A percentile compares a stretch with the other conserved stretches of the same genome.
Conservation (phyloP, 2,329 filamentous ascomycete species). For the Phyllosticta citrichinensis region DNA sequence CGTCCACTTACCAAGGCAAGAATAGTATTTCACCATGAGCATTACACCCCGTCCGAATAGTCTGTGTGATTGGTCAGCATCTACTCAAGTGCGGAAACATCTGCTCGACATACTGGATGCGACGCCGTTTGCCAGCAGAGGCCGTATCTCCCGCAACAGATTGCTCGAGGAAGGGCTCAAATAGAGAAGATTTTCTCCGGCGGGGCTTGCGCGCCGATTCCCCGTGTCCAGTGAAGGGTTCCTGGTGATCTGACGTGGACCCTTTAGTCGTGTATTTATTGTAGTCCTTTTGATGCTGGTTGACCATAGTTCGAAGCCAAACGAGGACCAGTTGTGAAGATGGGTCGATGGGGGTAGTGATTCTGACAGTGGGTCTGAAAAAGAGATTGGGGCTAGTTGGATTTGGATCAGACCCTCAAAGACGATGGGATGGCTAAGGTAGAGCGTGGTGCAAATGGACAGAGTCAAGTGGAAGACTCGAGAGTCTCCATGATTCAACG, state of each 20-base stretch:
- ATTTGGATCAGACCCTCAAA: background rate
- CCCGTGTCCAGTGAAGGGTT: no score
- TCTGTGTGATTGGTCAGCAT: background rate
- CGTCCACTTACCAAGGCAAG: background rate
- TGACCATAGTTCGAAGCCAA: background rate
- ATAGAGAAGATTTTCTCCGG: no score
- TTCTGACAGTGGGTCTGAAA: background rate
- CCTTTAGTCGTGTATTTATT: background rate
- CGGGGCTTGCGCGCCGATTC: no score
- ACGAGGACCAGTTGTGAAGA: background rate
- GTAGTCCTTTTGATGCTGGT: background rate
- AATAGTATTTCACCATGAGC: background rate
- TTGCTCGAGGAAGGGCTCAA: background rate
- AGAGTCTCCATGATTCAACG: background rate
- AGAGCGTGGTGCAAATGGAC: background rate
- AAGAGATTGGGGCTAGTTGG: background rate
- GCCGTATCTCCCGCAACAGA: background rate
- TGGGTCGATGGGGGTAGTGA: background rate
- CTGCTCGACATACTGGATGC: background rate
- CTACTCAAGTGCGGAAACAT: no score
- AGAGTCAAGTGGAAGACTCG: background rate
- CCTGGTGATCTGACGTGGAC: no score
- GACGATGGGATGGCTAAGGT: background rate
- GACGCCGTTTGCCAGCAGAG: background rate
- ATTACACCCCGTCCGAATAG: background rate